Evolutionary conservation across 306 rosid species (phyloP).

Genomic region (Quercus berberidifolia): DNA sequence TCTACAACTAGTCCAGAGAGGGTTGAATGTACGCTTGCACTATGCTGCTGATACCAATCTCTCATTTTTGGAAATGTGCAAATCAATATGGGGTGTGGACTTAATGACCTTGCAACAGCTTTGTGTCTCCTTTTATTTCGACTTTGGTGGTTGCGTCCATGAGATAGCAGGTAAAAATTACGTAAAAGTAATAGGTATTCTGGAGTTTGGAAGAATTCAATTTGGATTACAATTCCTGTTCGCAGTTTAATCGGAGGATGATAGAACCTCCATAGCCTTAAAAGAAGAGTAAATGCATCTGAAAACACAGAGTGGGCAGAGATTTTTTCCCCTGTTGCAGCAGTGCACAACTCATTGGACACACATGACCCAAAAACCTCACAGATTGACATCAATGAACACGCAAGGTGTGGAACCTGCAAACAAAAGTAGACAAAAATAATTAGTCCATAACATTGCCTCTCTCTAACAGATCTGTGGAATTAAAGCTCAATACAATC

Average conservation of each 20-base stretch:
- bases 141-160: conserved; percentile 46
- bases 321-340: conserved; percentile 67
- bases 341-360: conserved; percentile 64
- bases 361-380: conserved; percentile 96
- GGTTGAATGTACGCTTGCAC: conserved; percentile 75
- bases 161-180: conserved; percentile 67
- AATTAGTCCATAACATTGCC: background rate
- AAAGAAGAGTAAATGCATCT: conserved; percentile 85
- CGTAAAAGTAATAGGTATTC: conserved; percentile 82
- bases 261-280: conserved; percentile 87
- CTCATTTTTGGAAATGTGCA: conserved; percentile 93
- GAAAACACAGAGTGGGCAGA: conserved; percentile 89
- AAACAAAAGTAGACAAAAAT: background rate
- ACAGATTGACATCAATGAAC: conserved; percentile 94
- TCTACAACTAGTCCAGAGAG: conserved; percentile 89
- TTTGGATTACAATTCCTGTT: conserved; percentile 76
- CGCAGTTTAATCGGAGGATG: conserved; percentile 86
- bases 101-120: conserved; percentile 63
- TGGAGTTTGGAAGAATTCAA: conserved; percentile 81
- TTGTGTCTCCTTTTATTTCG: conserved; percentile 75
- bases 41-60: conserved; percentile 85
- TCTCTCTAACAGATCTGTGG: background rate
- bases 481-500: background rate
- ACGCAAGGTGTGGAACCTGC: conserved; percentile 95
- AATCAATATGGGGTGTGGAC: conserved; percentile 72